Evolutionary conservation across 2,329 filamentous ascomycete genomes (phyloP).

Genomic region (Teratosphaeria viscida): DNA sequence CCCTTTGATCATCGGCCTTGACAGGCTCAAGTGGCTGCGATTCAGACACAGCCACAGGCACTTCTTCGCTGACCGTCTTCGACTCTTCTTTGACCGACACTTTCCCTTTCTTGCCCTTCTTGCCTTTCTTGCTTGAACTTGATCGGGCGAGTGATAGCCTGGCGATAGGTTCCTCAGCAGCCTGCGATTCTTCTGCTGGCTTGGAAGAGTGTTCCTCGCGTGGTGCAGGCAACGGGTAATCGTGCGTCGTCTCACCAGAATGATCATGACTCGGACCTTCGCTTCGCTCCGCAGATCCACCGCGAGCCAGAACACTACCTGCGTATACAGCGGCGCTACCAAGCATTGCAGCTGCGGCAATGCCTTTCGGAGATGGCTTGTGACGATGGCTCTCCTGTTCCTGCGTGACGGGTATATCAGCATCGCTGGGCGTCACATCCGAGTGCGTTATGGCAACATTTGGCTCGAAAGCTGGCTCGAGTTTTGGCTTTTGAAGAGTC

Average conservation of each 20-base stretch:
- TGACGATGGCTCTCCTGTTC: background rate
- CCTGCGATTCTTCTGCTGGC: background rate
- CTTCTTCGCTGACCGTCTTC: background rate
- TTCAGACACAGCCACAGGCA: background rate
- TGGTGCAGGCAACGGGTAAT: background rate
- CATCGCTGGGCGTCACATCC: background rate
- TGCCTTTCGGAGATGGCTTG: background rate
- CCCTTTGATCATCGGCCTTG: background rate
- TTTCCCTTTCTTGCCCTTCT: constrained; percentile 18
- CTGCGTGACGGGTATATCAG: background rate
- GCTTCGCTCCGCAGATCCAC: constrained; percentile 1
- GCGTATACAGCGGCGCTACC: constrained; percentile 19
- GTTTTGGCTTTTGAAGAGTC: background rate
- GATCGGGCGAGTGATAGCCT: constrained; percentile 1
- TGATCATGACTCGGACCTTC: background rate
- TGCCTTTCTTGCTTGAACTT: constrained; percentile 5
- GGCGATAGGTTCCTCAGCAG: background rate
- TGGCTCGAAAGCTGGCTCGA: background rate
- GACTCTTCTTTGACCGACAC: background rate
- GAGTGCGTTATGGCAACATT: background rate
- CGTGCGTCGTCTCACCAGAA: background rate
- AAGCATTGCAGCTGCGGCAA: constrained; percentile 19
- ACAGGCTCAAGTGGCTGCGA: background rate
- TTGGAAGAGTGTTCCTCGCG: background rate
- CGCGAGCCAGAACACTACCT: constrained; percentile 2